phyloP scores from a whole-genome alignment of 768 basidiomycete species.

The Pholiota microspora region DNA sequence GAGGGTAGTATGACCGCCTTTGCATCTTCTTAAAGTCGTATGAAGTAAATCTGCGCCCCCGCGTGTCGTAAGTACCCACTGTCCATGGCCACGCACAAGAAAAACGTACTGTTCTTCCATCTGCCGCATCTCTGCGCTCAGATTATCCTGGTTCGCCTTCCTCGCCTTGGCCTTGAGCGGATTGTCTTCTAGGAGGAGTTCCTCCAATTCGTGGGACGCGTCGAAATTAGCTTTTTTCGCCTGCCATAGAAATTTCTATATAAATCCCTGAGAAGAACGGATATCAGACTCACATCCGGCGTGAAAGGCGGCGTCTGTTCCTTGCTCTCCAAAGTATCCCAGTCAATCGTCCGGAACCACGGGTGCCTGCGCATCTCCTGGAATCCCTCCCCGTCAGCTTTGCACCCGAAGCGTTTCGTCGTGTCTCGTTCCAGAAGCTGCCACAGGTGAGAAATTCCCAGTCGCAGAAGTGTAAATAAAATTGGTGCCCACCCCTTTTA shows the following conservation, averaged over 20 bases:
- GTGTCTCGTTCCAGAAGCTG: conserved; percentile 90
- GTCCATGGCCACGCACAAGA: too few relatives aligned
- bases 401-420: conserved; percentile 78
- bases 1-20: conserved; percentile 87
- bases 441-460: conserved; percentile 4
- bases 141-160: conserved; percentile 84
- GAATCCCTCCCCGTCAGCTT: conserved; percentile 73
- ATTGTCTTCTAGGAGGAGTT: conserved; percentile 93
- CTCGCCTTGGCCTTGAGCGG: conserved; percentile 93
- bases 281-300: conserved; percentile 66
- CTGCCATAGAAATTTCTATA: conserved; percentile 37
- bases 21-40: conserved; percentile 94
- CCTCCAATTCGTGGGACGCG: conserved; percentile 96
- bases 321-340: conserved; percentile 82
- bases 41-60: conserved; percentile 66
- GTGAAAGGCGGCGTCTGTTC: conserved; percentile 77
- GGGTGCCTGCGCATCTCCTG: conserved; percentile 76
- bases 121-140: conserved; percentile 90
- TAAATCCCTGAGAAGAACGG: conserved; percentile 9
- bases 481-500: conserved; percentile 71
- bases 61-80: too few relatives aligned
- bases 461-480: not conserved
- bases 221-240: conserved; percentile 99
- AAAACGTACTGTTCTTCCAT: conserved; percentile 93
- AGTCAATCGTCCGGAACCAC: conserved; percentile 90